Evolutionary conservation across 108 stramenopile species (phyloP), one percentile per base, ranked within the genome.

Genomic region (Bacterosira constricta): DNA sequence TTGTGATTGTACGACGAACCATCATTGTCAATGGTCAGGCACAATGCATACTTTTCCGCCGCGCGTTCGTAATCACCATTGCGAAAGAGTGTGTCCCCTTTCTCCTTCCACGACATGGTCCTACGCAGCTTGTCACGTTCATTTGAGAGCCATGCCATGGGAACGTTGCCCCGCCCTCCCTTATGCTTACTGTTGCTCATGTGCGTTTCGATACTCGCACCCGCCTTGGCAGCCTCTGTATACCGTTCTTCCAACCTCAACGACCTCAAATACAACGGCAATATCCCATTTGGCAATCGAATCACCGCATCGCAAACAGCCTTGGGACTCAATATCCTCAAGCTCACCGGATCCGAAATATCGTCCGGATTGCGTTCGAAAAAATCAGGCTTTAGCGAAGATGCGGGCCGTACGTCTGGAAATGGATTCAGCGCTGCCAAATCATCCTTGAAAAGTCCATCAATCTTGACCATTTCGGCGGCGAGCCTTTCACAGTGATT

Each of bases 181-280:
- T 73, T 79, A 55, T 68, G 65, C 36, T 78, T 74, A 66, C 71
- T 63, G 34, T 71, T 80, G 53, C 38, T 73, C 65, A 78, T 72
- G 51, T 77, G 71, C 6, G 53, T 51, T 62, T 79, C 78, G 27
- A 80, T 70, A 25, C 38, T 58, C 8, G 84, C 54, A 26, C 75
- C 77, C 12, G 75, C 84, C 47, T 84, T 84, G 1, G 84, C 85
- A n/a, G 81, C 76, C 45, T 80, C 81, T 12, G 80, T 77, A 57
- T 90, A 94, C 29, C 87, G 62, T 60, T 94, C 93, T 61, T 94
- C 88, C 15, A 94, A 64, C 8, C 93, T 83, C 62, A 94, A 66
- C 0, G 89, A 73, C 30, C 93, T 69, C 1, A 88, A 17, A 66
- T 90, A 94, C 47, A 73, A 54, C 3, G 71, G 87, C 21, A 81